phyloP scores from a whole-genome alignment of 805 yeast genomes.

The Suhomyces sp. region DNA sequence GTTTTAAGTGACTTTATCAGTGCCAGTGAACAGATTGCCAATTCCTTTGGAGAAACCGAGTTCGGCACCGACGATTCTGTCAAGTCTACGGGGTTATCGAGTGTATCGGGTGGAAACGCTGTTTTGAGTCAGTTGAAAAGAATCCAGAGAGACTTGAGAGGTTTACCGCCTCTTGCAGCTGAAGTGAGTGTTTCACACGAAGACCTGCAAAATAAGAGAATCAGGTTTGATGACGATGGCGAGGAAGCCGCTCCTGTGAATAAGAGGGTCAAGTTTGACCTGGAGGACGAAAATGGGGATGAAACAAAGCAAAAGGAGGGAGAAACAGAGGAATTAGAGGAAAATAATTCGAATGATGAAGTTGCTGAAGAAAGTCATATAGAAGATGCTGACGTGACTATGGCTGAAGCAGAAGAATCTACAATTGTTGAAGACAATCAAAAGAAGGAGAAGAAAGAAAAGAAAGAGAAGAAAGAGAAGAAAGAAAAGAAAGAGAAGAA shows the following conservation, averaged over 20 bases:
- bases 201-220: slow-evolving; percentile 22
- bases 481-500: slow-evolving; percentile 28
- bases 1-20: slow-evolving; percentile 43
- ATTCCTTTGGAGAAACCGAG: slow-evolving; percentile 25
- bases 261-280: slow-evolving; percentile 19
- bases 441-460: slow-evolving; percentile 19
- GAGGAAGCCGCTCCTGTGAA: slow-evolving; percentile 15
- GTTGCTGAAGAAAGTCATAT: too few species aligned
- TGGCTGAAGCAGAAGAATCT: background rate
- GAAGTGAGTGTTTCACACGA: slow-evolving; percentile 15
- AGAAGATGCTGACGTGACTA: background rate
- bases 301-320: slow-evolving; percentile 13
- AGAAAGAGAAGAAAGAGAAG: slow-evolving; percentile 25
- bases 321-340: slow-evolving; percentile 10
- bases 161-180: slow-evolving; percentile 63
- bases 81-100: slow-evolving; percentile 33
- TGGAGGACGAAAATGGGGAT: slow-evolving; percentile 10
- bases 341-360: slow-evolving; percentile 7
- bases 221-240: slow-evolving; percentile 22
- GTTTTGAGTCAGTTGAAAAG: slow-evolving; percentile 64
- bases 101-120: slow-evolving; percentile 34
- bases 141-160: slow-evolving; percentile 75
- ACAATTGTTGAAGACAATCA: slow-evolving; percentile 10
- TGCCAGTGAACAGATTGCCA: slow-evolving; percentile 35
- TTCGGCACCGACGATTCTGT: slow-evolving; percentile 18